phyloP scores from a whole-genome alignment of 495 filamentous ascomycete genomes.

The Aspergillus ellipticus region DNA sequence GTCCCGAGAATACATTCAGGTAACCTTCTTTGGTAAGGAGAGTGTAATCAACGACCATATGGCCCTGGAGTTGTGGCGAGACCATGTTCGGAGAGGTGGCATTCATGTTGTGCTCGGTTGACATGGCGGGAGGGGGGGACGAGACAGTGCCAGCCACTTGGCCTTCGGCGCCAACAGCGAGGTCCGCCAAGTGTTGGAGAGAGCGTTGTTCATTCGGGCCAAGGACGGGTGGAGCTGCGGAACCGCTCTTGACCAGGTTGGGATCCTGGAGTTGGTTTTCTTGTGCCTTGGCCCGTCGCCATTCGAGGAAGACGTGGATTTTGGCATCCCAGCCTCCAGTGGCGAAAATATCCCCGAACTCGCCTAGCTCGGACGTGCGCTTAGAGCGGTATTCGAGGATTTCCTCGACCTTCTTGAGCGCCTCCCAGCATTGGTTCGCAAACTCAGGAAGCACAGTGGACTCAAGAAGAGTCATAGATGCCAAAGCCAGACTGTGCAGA shows the following conservation, averaged over 20 bases:
- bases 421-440: constrained; percentile 41
- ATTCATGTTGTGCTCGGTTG: constrained; percentile 24
- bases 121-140: constrained; percentile 32
- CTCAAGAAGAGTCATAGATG: constrained; percentile 63
- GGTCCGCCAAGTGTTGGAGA: constrained; percentile 62
- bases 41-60: constrained; percentile 42
- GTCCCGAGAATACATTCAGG: constrained; percentile 42
- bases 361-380: constrained; percentile 18
- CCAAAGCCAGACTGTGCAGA: constrained; percentile 68
- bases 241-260: constrained; percentile 17
- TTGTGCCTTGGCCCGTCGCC: constrained; percentile 39
- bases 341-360: constrained; percentile 39
- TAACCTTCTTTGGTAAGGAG: constrained; percentile 44
- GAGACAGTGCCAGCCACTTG: constrained; percentile 34
- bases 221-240: constrained; percentile 35
- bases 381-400: constrained; percentile 40
- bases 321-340: constrained; percentile 43
- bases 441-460: constrained; percentile 51
- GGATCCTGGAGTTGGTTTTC: constrained; percentile 37
- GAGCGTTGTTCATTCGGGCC: constrained; percentile 48
- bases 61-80: constrained; percentile 27
- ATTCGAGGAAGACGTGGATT: constrained; percentile 46
- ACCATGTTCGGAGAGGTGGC: constrained; percentile 31
- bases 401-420: constrained; percentile 42
- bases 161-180: constrained; percentile 52